These are phyloP conservation scores for Linnemannia zychae DNA, from an alignment of 192 early-diverging fungal genomes.

Conservation along the genomic window DNA sequence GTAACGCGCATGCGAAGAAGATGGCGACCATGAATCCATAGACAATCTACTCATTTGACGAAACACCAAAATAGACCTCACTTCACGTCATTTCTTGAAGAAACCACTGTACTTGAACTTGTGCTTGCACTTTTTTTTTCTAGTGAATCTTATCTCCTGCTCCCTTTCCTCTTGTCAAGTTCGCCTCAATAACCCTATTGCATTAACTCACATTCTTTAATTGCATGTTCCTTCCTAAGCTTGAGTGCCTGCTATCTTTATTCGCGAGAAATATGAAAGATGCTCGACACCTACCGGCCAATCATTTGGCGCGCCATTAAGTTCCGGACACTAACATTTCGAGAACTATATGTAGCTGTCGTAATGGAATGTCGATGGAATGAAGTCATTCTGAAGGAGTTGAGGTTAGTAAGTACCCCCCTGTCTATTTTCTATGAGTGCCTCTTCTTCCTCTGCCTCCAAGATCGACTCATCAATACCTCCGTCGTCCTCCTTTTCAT, in stretches of 20 bases:
- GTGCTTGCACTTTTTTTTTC: too few relatives aligned
- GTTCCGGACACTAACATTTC: too few relatives aligned
- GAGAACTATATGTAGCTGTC: not conserved
- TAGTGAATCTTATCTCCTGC: too few relatives aligned
- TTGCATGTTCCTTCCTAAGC: too few relatives aligned
- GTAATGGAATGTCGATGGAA: not conserved
- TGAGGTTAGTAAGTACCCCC: not conserved
- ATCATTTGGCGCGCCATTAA: too few relatives aligned
- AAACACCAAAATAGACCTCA: not conserved
- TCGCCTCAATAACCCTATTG: too few relatives aligned
- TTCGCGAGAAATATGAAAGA: too few relatives aligned
- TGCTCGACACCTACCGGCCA: too few relatives aligned
- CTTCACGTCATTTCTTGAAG: not conserved
- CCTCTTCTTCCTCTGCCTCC: not conserved
- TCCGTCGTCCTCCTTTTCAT: not conserved
- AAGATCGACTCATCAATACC: not conserved
- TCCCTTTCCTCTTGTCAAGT: too few relatives aligned
- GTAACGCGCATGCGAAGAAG: slow-evolving; percentile 81
- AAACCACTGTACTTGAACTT: not conserved
- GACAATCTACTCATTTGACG: not conserved
- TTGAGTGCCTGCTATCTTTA: too few relatives aligned
- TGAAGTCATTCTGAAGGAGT: not conserved
- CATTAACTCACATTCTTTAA: too few relatives aligned
- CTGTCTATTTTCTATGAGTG: not conserved
- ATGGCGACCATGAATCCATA: slow-evolving; percentile 61